Conservation (phyloP, 2,329 filamentous ascomycete species). For the Trichothecium roseum region DNA sequence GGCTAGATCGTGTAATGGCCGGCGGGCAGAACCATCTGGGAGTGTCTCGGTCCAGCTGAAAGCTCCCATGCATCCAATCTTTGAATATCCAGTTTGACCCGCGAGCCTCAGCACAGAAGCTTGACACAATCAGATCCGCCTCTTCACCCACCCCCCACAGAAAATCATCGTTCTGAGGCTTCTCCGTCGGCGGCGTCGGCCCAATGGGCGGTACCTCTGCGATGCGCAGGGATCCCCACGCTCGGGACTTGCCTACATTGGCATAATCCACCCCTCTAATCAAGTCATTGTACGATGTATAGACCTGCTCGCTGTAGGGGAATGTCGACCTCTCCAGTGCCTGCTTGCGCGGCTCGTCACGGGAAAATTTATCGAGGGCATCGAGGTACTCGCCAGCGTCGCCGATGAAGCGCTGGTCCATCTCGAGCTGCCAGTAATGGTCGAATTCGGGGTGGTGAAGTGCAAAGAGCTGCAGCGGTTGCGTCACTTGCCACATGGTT, state of each 20-base stretch:
- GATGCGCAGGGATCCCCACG: slow-evolving; percentile 19
- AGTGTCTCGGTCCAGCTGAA: slow-evolving; percentile 12
- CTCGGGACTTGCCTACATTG: slow-evolving; percentile 15
- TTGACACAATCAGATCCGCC: slow-evolving; percentile 19
- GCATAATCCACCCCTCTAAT: slow-evolving; percentile 13
- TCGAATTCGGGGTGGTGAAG: slow-evolving; percentile 23
- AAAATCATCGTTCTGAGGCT: slow-evolving; percentile 15
- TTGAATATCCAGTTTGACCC: slow-evolving; percentile 19
- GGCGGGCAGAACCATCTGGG: slow-evolving; percentile 24
- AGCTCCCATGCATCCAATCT: slow-evolving; percentile 17
- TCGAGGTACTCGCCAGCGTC: slow-evolving; percentile 19
- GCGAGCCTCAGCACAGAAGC: slow-evolving; percentile 17
- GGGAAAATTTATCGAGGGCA: slow-evolving; percentile 27
- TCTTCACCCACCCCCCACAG: slow-evolving; percentile 22
- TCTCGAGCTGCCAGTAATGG: slow-evolving; percentile 30
- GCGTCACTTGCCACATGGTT: slow-evolving; percentile 21
- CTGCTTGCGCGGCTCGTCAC: slow-evolving; percentile 43
- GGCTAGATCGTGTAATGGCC: slow-evolving; percentile 21
- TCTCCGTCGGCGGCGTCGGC: slow-evolving; percentile 13
- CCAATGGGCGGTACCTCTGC: slow-evolving; percentile 18
- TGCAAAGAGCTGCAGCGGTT: slow-evolving; percentile 21
- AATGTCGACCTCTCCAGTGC: slow-evolving; percentile 48
- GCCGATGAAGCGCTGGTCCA: slow-evolving; percentile 28
- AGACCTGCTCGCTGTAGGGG: slow-evolving; percentile 41
- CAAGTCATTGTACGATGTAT: slow-evolving; percentile 37